These are phyloP conservation scores for Ajuga chamaepitys DNA, from an alignment of 257 asterid species.

Conservation along the genomic window DNA sequence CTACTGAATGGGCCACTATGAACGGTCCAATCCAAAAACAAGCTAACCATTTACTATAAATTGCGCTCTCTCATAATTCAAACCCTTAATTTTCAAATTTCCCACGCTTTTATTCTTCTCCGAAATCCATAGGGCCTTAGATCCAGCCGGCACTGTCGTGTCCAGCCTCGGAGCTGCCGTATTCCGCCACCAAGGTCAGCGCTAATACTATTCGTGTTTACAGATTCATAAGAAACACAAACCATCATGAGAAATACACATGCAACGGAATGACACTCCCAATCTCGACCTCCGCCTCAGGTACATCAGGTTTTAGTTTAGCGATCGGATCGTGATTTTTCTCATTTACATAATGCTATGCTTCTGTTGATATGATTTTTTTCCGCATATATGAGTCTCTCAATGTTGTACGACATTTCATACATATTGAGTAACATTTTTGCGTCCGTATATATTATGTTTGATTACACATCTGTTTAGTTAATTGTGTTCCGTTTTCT, in stretches of 20 bases:
- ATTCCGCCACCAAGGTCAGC: background rate
- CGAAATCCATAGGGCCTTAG: background rate
- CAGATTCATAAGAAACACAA: background rate
- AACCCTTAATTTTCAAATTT: constrained; percentile 17
- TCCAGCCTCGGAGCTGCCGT: background rate
- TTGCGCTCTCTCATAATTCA: background rate
- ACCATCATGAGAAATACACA: too few relatives aligned
- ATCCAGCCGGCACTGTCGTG: constrained; percentile 4
- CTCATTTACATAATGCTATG: background rate
- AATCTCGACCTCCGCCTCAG: background rate
- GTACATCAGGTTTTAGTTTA: background rate
- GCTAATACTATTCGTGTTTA: background rate
- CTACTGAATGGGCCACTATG: too few relatives aligned
- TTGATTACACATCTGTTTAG: background rate
- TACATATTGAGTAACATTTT: background rate
- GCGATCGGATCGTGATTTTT: background rate
- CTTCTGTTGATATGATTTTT: background rate
- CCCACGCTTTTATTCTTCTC: constrained; percentile 17
- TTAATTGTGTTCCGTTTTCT: background rate
- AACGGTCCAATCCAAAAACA: too few relatives aligned
- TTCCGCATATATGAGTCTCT: background rate
- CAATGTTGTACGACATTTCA: background rate
- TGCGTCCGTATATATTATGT: background rate
- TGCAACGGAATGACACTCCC: background rate
- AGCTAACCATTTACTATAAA: too few relatives aligned